Conservation (phyloP, 2,329 filamentous ascomycete species). For the Clarireedia hainanense region DNA sequence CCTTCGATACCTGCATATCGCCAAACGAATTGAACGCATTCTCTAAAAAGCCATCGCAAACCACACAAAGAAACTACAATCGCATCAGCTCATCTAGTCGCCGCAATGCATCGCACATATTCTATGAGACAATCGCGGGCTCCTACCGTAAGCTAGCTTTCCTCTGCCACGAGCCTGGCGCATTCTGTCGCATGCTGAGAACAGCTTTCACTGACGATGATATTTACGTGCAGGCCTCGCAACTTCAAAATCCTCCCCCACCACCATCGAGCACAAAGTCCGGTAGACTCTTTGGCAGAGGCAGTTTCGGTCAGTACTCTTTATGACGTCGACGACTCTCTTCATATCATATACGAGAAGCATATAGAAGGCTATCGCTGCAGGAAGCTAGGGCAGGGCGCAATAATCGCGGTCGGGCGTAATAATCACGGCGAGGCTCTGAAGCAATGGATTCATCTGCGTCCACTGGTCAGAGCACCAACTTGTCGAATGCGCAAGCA, state of each 20-base stretch:
- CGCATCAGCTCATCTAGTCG: slow-evolving; percentile 14
- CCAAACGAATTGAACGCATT: background rate
- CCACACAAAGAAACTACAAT: background rate
- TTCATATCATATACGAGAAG: too few relatives aligned
- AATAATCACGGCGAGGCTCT: too few relatives aligned
- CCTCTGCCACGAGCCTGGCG: background rate
- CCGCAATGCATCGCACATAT: slow-evolving; percentile 90
- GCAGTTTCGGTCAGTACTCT: slow-evolving; percentile 62
- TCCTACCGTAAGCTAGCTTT: slow-evolving; percentile 72
- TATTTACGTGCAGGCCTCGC: slow-evolving; percentile 31
- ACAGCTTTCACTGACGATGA: slow-evolving; percentile 8
- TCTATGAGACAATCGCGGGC: slow-evolving; percentile 97
- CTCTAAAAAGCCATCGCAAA: background rate
- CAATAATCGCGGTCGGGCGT: too few relatives aligned
- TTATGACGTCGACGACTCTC: slow-evolving; percentile 13
- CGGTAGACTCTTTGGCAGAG: slow-evolving; percentile 79
- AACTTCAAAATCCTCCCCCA: slow-evolving; percentile 85
- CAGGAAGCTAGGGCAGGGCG: too few relatives aligned
- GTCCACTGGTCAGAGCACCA: too few relatives aligned
- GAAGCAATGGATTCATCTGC: too few relatives aligned
- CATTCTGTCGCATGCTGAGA: background rate
- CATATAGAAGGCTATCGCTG: too few relatives aligned
- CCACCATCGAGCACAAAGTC: slow-evolving; percentile 87
- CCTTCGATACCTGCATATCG: background rate
- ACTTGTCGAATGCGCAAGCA: too few relatives aligned